Evolutionary conservation across 768 basidiomycete genomes (phyloP).

Genomic region (Calocybe gangraenosa): DNA sequence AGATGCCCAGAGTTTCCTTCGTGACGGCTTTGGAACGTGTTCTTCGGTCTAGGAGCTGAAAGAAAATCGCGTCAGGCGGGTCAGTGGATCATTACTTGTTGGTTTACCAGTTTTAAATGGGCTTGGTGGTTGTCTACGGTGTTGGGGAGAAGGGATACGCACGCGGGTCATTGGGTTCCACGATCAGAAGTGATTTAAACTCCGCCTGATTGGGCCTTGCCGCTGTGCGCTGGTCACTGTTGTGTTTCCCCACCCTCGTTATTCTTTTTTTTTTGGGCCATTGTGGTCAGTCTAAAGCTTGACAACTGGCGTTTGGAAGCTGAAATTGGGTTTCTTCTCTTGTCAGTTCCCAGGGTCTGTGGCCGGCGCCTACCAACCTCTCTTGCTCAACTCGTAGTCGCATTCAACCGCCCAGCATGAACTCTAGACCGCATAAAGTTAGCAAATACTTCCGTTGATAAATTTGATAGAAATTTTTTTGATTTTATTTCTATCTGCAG

Average conservation of each 20-base stretch:
- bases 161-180: conserved; percentile 12
- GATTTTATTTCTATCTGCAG: conserved; percentile 23
- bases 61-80: background rate
- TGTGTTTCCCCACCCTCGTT: conserved; percentile 13
- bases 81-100: background rate
- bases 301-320: background rate
- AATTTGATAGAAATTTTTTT: no score
- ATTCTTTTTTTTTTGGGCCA: conserved; percentile 17
- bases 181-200: conserved; percentile 30
- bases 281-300: conserved; percentile 8
- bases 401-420: conserved; percentile 44
- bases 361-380: conserved; percentile 14
- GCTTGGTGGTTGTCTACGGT: conserved; percentile 2
- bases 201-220: conserved; percentile 32
- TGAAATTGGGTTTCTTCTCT: background rate
- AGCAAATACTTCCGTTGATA: conserved; percentile 10
- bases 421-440: conserved; percentile 70
- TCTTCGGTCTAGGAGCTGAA: conserved; percentile 7
- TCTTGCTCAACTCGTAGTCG: conserved; percentile 15
- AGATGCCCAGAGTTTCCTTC: conserved; percentile 1
- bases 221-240: conserved; percentile 13
- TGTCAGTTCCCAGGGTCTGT: conserved; percentile 13
- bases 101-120: background rate
- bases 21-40: background rate
- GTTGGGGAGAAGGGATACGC: conserved; percentile 8